These are phyloP conservation scores for Penicillium lagena DNA, from an alignment of 495 filamentous ascomycete species.

Conservation along the genomic window DNA sequence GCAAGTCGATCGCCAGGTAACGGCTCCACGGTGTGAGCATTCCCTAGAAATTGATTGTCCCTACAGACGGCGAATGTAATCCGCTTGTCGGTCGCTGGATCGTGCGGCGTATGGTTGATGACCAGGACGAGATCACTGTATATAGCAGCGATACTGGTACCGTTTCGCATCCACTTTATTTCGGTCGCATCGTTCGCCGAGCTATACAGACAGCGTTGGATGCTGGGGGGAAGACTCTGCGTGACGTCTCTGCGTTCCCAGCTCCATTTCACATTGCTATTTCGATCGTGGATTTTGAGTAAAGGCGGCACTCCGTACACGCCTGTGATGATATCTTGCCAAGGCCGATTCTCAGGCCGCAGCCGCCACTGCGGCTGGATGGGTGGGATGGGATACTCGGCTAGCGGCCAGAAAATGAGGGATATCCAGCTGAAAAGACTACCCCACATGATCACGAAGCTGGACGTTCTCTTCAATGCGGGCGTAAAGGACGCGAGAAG, in stretches of 20 bases:
- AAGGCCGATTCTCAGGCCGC: constrained; percentile 10
- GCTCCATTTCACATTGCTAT: constrained; percentile 18
- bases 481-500: neutral
- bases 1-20: constrained; percentile 18
- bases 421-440: constrained; percentile 11
- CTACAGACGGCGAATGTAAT: constrained; percentile 22
- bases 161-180: constrained; percentile 20
- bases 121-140: constrained; percentile 16
- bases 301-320: constrained; percentile 17
- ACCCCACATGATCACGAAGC: constrained; percentile 7
- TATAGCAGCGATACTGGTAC: constrained; percentile 16
- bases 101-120: constrained; percentile 21
- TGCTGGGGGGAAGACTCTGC: constrained; percentile 9
- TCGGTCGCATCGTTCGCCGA: constrained; percentile 23
- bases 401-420: constrained; percentile 12
- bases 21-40: constrained; percentile 20
- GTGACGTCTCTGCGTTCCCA: constrained; percentile 17
- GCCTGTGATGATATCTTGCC: constrained; percentile 23
- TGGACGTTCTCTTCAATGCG: no score
- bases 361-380: constrained; percentile 18
- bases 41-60: constrained; percentile 15
- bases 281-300: constrained; percentile 20
- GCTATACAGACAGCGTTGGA: constrained; percentile 13
- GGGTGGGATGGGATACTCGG: constrained; percentile 9
- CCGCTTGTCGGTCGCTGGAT: constrained; percentile 18